A percentile compares a stretch with the other conserved stretches of the same genome.
phyloP scores from a whole-genome alignment of 1,284 basidiomycete genomes.

The Moesziomyces globuligerus region DNA sequence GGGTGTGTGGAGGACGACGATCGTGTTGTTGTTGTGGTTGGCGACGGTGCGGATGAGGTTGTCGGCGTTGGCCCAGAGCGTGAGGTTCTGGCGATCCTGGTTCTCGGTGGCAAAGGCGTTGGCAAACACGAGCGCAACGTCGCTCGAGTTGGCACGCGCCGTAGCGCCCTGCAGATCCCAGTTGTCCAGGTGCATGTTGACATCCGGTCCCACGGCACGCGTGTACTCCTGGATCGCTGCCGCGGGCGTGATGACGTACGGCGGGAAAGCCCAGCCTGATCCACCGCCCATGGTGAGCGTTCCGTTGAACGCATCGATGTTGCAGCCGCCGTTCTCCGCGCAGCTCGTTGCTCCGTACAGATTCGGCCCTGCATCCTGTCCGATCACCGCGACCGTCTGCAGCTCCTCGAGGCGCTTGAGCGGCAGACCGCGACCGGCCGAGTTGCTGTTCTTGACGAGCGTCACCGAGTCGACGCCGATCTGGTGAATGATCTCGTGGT shows the following conservation, averaged over 20 bases:
- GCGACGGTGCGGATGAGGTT: constrained; percentile 51
- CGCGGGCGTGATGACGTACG: constrained; percentile 48
- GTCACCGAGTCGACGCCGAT: constrained; percentile 53
- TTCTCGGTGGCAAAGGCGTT: constrained; percentile 73
- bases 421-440: constrained; percentile 28
- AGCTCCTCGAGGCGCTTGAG: constrained; percentile 28
- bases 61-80: constrained; percentile 80
- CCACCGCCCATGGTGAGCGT: constrained; percentile 66
- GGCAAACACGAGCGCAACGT: constrained; percentile 74
- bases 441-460: constrained; percentile 55
- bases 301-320: constrained; percentile 41
- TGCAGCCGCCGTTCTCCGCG: constrained; percentile 24
- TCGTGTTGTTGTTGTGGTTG: constrained; percentile 50
- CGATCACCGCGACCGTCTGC: constrained; percentile 32
- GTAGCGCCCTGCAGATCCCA: constrained; percentile 34
- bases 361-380: constrained; percentile 42
- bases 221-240: constrained; percentile 39
- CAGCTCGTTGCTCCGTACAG: constrained; percentile 33
- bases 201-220: constrained; percentile 11
- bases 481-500: constrained; percentile 49
- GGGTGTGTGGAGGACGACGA: constrained; percentile 48
- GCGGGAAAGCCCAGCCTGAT: constrained; percentile 68
- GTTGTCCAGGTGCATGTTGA: constrained; percentile 42
- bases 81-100: constrained; percentile 78
- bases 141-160: constrained; percentile 44